A percentile compares a stretch with the other conserved stretches of the same genome.
Conservation (phyloP, 805 yeast species). For the Komagataella phaffii region DNA sequence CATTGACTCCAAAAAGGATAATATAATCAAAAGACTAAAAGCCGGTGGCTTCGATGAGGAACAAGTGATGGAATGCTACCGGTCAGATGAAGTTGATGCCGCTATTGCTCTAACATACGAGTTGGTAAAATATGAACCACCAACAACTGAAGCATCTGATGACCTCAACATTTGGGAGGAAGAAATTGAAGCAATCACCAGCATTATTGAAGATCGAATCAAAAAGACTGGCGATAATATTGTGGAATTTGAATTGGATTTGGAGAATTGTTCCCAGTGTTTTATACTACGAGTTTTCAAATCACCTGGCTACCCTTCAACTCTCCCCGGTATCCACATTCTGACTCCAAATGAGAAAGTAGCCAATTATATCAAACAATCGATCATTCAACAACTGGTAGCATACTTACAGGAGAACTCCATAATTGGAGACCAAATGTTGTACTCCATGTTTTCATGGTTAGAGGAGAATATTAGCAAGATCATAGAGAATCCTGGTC, state of each 20-base stretch:
- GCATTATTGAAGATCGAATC: slow-evolving; percentile 41
- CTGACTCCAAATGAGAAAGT: slow-evolving; percentile 27
- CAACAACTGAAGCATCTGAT: slow-evolving; percentile 8
- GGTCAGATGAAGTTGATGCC: slow-evolving; percentile 34
- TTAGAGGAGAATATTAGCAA: slow-evolving; percentile 44
- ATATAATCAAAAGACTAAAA: slow-evolving; percentile 39
- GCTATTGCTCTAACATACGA: slow-evolving; percentile 34
- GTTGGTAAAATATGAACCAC: slow-evolving; percentile 11
- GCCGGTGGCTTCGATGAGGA: slow-evolving; percentile 62
- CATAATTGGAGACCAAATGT: slow-evolving; percentile 55
- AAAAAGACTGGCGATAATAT: slow-evolving; percentile 15
- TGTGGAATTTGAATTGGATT: slow-evolving; percentile 20
- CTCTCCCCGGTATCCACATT: slow-evolving; percentile 58
- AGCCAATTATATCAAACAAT: slow-evolving; percentile 57
- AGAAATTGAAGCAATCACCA: slow-evolving; percentile 55
- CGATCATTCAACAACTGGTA: slow-evolving; percentile 36
- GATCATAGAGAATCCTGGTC: slow-evolving; percentile 66
- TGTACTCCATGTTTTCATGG: slow-evolving; percentile 68
- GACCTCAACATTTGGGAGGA: slow-evolving; percentile 42
- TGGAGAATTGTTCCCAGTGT: slow-evolving; percentile 16
- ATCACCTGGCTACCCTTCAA: slow-evolving; percentile 45
- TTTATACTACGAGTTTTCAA: slow-evolving; percentile 26
- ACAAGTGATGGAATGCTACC: slow-evolving; percentile 39
- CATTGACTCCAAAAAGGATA: slow-evolving; percentile 39
- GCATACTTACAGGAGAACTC: slow-evolving; percentile 26